These are phyloP conservation scores for Colletotrichum liriopes DNA, from an alignment of 2,329 filamentous ascomycete species.

Conservation along the genomic window DNA sequence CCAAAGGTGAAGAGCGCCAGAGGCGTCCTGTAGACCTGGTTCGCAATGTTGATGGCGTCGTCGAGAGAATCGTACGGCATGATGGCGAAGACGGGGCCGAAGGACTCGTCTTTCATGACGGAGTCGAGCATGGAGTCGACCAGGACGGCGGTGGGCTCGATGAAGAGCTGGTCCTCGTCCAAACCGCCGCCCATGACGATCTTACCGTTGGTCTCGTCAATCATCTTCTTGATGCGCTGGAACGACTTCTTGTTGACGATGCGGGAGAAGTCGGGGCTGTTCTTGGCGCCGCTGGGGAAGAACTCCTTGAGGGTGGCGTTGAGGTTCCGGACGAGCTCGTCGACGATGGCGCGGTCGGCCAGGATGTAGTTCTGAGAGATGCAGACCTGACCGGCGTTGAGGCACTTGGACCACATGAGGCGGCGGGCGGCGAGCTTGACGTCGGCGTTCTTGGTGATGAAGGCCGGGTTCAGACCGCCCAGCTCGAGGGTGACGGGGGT, in stretches of 20 bases:
- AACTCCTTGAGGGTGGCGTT: slow-evolving; percentile 81
- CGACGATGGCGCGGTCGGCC: slow-evolving; percentile 81
- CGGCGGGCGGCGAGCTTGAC: slow-evolving; percentile 85
- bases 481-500: slow-evolving; percentile 93
- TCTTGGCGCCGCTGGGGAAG: slow-evolving; percentile 85
- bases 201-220: slow-evolving; percentile 87
- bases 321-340: slow-evolving; percentile 81
- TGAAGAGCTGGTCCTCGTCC: slow-evolving; percentile 85
- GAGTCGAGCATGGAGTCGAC: slow-evolving; percentile 80
- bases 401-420: slow-evolving; percentile 88
- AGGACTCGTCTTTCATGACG: slow-evolving; percentile 89
- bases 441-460: slow-evolving; percentile 88
- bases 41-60: slow-evolving; percentile 86
- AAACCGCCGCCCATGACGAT: slow-evolving; percentile 89
- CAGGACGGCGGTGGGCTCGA: slow-evolving; percentile 93
- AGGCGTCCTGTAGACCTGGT: slow-evolving; percentile 86
- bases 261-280: slow-evolving; percentile 83
- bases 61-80: slow-evolving; percentile 85
- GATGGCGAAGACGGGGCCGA: slow-evolving; percentile 92
- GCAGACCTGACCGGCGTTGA: slow-evolving; percentile 93
- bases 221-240: slow-evolving; percentile 87
- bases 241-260: slow-evolving; percentile 89
- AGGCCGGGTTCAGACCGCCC: slow-evolving; percentile 92
- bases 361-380: slow-evolving; percentile 94
- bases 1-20: slow-evolving; percentile 90